Conservation (phyloP, 2,329 filamentous ascomycete genomes). For the Fusarium papillatum region DNA sequence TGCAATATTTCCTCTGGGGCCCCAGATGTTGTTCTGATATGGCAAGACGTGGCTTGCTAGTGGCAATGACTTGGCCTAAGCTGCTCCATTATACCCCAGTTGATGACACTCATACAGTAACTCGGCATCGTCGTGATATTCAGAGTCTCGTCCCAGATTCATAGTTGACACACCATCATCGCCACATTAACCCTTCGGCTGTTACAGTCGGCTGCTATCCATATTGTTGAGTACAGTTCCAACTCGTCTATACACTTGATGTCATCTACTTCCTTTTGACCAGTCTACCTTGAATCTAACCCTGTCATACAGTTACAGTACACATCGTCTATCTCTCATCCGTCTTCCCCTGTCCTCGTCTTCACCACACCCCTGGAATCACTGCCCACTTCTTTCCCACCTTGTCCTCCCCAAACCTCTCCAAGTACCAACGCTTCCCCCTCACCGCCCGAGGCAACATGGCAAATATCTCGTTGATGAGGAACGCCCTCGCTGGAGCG, state of each 20-base stretch:
- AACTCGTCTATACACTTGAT: not conserved
- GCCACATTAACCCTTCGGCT: conserved; percentile 22
- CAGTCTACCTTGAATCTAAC: not conserved
- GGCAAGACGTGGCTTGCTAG: conserved; percentile 3
- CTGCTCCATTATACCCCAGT: not conserved
- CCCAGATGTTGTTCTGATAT: not conserved
- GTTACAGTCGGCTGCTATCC: conserved; percentile 20
- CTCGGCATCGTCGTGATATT: not conserved
- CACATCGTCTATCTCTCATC: conserved; percentile 16
- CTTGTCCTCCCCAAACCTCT: conserved; percentile 89
- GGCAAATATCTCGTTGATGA: conserved; percentile 88
- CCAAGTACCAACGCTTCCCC: conserved; percentile 88
- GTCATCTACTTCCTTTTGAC: not conserved
- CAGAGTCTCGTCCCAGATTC: not conserved
- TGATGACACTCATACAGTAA: conserved; percentile 3
- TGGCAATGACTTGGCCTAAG: not conserved
- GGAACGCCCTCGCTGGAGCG: conserved; percentile 83
- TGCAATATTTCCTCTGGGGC: not conserved
- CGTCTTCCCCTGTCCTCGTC: conserved; percentile 4
- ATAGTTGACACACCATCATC: not conserved
- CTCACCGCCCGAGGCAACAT: conserved; percentile 91
- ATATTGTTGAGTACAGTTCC: not conserved
- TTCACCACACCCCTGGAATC: conserved; percentile 64
- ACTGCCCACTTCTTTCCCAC: conserved; percentile 82
- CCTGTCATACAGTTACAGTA: conserved; percentile 4